A percentile compares a stretch with the other conserved stretches of the same genome.
Evolutionary conservation across 2,329 filamentous ascomycete species (phyloP).

Genomic region (Penicillium sp.): DNA sequence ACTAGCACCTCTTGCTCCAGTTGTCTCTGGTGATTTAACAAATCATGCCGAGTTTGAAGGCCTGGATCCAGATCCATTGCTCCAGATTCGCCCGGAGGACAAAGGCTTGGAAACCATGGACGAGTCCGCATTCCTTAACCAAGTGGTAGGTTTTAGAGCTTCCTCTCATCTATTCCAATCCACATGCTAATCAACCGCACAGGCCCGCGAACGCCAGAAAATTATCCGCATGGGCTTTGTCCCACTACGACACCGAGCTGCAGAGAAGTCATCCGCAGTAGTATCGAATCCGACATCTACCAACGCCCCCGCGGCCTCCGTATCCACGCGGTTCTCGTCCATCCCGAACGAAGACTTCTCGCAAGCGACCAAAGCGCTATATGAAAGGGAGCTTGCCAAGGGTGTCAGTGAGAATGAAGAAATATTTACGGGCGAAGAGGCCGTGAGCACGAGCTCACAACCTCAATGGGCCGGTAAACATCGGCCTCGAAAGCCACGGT

Average conservation of each 20-base stretch:
- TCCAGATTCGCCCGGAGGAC: conserved; percentile 65
- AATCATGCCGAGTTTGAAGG: conserved; percentile 42
- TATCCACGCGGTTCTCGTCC: conserved; percentile 67
- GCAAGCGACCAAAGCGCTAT: conserved; percentile 80
- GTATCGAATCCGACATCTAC: conserved; percentile 36
- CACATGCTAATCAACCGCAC: conserved; percentile 13
- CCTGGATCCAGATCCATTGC: conserved; percentile 65
- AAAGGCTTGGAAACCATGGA: conserved; percentile 59
- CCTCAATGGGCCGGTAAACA: conserved; percentile 83
- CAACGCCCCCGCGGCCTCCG: conserved; percentile 51
- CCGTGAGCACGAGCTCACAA: conserved; percentile 62
- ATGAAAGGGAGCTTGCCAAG: conserved; percentile 87
- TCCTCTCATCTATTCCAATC: neutral
- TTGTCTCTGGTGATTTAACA: conserved; percentile 22
- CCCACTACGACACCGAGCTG: conserved; percentile 54
- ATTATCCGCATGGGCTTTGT: conserved; percentile 66
- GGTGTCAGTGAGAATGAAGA: conserved; percentile 93
- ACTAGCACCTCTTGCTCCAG: conserved; percentile 51
- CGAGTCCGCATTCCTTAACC: conserved; percentile 58
- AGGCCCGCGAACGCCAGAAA: conserved; percentile 59
- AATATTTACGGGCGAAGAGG: conserved; percentile 88
- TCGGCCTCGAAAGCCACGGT: conserved; percentile 85
- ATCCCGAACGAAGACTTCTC: conserved; percentile 76
- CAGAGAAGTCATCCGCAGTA: conserved; percentile 35
- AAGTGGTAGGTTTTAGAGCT: conserved; percentile 48